Evolutionary conservation across 176 grass and related monocot species (phyloP), one percentile per base, ranked within the genome.

Genomic region (Puya raimondii): DNA sequence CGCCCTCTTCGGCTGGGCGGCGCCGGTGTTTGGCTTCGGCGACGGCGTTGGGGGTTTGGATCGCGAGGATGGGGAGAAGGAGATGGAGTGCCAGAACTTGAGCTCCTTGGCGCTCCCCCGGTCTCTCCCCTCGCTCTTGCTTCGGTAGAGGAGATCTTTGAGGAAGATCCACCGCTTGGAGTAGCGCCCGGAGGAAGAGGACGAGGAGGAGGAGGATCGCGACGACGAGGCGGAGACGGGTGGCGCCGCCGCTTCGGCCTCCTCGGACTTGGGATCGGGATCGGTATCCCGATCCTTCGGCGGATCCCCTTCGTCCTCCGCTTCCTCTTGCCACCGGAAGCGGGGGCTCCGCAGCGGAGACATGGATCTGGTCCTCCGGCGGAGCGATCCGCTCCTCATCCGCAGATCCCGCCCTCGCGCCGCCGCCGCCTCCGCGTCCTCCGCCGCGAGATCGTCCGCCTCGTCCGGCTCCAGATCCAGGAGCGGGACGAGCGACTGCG

Each of bases 101-200:
- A 6, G 6, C 5, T 97, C 86, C 71, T 92, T 85, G 1, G 49
- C 48, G 14, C 12, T 57, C 1, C 50, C 76, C 2, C 77, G 50
- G 50, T 85, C 86, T 27, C 83, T 70, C 11, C 79, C 80, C 75
- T 99, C 95, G 74, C 95, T 94, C 78, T 82, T 99, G 87, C 93
- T 97, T 22, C 93, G 86, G 84, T 97, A 83, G 80, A 97, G 85
- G 64, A 96, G 84, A 69, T 92, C 93, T 70, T 92, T 97, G 54
- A 97, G 76, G 15, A 97, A 87, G 65, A 97, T 81, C 93, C 93
- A 97, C 1, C 86, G 81, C 53, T 88, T 74, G 49, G 86, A 91
- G 70, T 76, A 79, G 58, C 89, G 87, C 0, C 82, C 85, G 0
- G 83, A 71, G 0, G 88, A 88, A 0, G 88, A 95, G 12, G 81